Conservation (phyloP, 2,329 filamentous ascomycete species). For the Paramyrothecium sp. region DNA sequence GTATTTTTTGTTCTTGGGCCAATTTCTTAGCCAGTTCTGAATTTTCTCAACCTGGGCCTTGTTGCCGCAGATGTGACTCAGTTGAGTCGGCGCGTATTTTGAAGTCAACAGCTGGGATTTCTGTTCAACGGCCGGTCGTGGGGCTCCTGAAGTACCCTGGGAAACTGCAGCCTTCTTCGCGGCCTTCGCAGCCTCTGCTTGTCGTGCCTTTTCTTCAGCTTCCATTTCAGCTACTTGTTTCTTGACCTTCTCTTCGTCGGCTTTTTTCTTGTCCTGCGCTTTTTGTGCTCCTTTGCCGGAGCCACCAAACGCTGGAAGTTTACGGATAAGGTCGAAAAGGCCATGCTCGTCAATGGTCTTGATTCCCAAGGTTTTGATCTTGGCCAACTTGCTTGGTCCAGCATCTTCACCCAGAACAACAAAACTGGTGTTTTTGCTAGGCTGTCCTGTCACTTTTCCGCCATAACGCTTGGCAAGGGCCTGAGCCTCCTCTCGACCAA, state of each 20-base stretch:
- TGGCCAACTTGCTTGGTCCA: conserved; percentile 87
- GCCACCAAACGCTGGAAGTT: conserved; percentile 82
- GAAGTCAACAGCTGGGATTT: conserved; percentile 82
- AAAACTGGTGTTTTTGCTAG: conserved; percentile 91
- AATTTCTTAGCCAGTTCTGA: conserved; percentile 81
- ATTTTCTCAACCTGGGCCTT: conserved; percentile 88
- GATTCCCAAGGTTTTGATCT: conserved; percentile 75
- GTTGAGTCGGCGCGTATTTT: conserved; percentile 85
- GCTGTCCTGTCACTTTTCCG: conserved; percentile 81
- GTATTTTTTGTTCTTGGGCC: conserved; percentile 74
- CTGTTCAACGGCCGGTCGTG: conserved; percentile 27
- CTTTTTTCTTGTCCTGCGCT: conserved; percentile 77
- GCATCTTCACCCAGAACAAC: conserved; percentile 90
- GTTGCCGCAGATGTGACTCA: conserved; percentile 92
- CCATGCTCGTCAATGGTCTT: conserved; percentile 95
- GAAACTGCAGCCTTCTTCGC: conserved; percentile 40
- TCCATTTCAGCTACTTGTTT: conserved; percentile 85
- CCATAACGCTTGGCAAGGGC: conserved; percentile 89
- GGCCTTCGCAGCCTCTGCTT: conserved; percentile 49
- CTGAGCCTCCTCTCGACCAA: conserved; percentile 83
- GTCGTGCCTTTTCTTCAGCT: conserved; percentile 65
- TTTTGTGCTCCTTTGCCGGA: conserved; percentile 85
- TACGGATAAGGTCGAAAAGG: conserved; percentile 79
- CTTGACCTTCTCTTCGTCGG: conserved; percentile 80
- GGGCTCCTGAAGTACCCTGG: conserved; percentile 21